Evolutionary conservation across 2,329 filamentous ascomycete genomes (phyloP).

Genomic region (Cercospora zeina): DNA sequence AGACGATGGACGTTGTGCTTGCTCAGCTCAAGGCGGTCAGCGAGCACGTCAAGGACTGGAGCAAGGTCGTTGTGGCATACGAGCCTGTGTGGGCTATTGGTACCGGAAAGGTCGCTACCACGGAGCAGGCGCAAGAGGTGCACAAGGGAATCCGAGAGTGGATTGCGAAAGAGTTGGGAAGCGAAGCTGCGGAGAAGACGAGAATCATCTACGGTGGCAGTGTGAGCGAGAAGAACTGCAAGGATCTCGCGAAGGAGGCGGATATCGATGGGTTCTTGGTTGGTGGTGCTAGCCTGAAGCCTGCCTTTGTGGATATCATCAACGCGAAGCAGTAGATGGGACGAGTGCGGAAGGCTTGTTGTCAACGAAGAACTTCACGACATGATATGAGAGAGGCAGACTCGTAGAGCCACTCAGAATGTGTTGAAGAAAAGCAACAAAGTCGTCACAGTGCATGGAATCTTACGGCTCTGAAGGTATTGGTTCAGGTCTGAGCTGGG

Average conservation of each 20-base stretch:
- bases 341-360: not conserved
- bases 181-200: constrained; percentile 78
- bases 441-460: not conserved
- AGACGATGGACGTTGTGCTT: constrained; percentile 84
- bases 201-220: constrained; percentile 95
- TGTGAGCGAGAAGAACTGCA: constrained; percentile 98
- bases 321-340: constrained; percentile 53
- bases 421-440: not conserved
- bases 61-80: constrained; percentile 93
- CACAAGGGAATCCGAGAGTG: constrained; percentile 89
- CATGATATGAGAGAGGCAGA: not conserved
- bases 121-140: constrained; percentile 88
- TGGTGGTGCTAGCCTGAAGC: constrained; percentile 94
- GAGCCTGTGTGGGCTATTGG: constrained; percentile 96
- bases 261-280: constrained; percentile 99
- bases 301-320: constrained; percentile 77
- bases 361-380: not conserved
- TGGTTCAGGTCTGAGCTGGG: not conserved
- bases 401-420: not conserved
- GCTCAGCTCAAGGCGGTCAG: constrained; percentile 80
- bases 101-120: constrained; percentile 89
- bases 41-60: constrained; percentile 81
- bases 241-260: constrained; percentile 82
- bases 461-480: not conserved
- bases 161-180: constrained; percentile 73